Base-by-base conservation (phyloP, 352 stramenopile genomes). In the Phytophthora idaei region DNA sequence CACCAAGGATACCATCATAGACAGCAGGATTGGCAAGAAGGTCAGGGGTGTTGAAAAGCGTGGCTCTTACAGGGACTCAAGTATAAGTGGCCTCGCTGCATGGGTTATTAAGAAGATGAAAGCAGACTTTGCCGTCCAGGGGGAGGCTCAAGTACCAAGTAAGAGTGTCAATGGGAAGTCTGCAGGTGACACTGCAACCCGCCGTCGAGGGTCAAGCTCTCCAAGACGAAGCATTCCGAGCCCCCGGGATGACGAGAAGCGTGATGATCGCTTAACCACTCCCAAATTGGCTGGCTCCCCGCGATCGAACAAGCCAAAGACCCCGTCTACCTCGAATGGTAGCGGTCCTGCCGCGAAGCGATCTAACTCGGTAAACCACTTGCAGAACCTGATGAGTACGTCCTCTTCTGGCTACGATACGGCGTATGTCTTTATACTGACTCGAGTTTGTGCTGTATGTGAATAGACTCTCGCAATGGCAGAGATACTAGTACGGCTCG, bases 101-200 rank as follows among this genome's bases (percentile, higher is more conserved):
- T 92, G 76, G 73, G 63, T 90, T 29, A 80, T 90, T 49, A 54
- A 76, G 15, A 90, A 88, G 52, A 86, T 85, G 78, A 90, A 83
- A 69, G 36, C 57, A 0, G 57, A 77, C 5, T 51, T 85, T 37
- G 63, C 51, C 57, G 25, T 28, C 7, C 32, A 69, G 17, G 31
- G 71, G 58, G 46, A 48, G 68, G 15, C 42, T 42, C 48, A 77
- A 57, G 32, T 3, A 15, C 11, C 36, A 58, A 55, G n/a, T 31
- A 52, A 48, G n/a, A 53, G 41, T 39, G 7, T 50, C 7, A 64
- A 60, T 17, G 34, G 31, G 14, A 72, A 64, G 34, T 14, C 36
- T 53, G 53, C 52, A 47, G n/a, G 32, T 14, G 46, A 61, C 3
- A 54, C 54, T 50, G 57, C 61, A 55, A 69, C 31, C 12, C 60